Evolutionary conservation across 2,329 filamentous ascomycete species (phyloP).

Genomic region (Botrytis sinoallii): DNA sequence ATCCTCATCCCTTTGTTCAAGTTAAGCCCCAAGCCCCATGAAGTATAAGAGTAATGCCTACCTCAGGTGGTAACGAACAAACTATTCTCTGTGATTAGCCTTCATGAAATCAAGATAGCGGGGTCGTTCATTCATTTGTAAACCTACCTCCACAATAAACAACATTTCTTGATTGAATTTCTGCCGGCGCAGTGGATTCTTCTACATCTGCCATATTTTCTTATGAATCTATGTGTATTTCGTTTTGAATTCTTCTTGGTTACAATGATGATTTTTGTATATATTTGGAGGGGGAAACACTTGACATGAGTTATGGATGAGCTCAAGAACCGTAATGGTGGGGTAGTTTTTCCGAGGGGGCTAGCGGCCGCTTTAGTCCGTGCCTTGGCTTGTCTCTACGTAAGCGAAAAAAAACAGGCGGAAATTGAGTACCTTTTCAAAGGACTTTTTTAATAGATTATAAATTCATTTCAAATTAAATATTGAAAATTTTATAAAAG

Average conservation of each 20-base stretch:
- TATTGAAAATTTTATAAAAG: no score
- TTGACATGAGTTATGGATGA: background rate
- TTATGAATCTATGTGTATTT: background rate
- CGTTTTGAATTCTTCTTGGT: background rate
- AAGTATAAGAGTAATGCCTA: slow-evolving; percentile 37
- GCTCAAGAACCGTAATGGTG: slow-evolving; percentile 8
- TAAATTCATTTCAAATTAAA: no score
- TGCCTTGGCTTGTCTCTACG: no score
- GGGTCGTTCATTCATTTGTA: background rate
- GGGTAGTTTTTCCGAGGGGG: slow-evolving; percentile 8
- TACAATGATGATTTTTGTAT: background rate
- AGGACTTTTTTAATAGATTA: no score
- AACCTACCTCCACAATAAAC: slow-evolving; percentile 38
- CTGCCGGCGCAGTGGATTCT: slow-evolving; percentile 25
- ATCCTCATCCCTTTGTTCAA: no score
- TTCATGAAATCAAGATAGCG: background rate
- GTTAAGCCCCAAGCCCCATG: background rate
- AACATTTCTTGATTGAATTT: slow-evolving; percentile 37
- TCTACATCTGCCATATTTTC: slow-evolving; percentile 34
- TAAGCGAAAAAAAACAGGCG: no score
- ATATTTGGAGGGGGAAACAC: background rate
- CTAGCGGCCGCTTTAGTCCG: no score
- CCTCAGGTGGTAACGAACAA: slow-evolving; percentile 64
- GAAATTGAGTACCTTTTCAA: no score
- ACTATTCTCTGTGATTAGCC: slow-evolving; percentile 43